Evolutionary conservation across 345 rosid genomes (phyloP).

Genomic region (Sapria himalayana): DNA sequence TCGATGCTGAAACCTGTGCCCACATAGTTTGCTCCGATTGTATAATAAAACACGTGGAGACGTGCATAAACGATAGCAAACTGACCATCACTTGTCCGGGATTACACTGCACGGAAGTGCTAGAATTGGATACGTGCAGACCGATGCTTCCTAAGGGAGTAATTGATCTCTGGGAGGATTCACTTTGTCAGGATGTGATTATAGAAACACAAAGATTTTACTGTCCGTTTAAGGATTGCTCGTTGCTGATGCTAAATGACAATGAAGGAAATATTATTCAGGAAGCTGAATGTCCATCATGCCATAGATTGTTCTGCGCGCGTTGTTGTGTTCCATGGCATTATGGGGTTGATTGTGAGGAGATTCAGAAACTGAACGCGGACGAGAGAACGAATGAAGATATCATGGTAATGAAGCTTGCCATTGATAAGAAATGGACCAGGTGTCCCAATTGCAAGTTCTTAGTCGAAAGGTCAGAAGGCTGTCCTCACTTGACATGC

Average conservation of each 20-base stretch:
- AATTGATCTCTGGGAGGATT: constrained; percentile 34
- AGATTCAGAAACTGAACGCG: constrained; percentile 12
- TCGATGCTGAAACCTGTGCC: constrained; percentile 16
- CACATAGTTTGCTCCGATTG: constrained; percentile 42
- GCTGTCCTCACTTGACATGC: constrained; percentile 28
- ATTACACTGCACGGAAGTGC: constrained; percentile 16
- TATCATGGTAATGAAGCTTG: constrained; percentile 20
- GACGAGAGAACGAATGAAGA: constrained; percentile 26
- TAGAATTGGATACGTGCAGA: constrained; percentile 26
- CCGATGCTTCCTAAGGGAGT: constrained; percentile 21
- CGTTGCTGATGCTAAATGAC: constrained; percentile 25
- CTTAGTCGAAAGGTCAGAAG: constrained; percentile 20
- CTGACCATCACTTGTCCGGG: constrained; percentile 31
- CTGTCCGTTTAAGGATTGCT: constrained; percentile 64
- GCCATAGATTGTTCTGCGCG: constrained; percentile 37
- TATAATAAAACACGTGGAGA: constrained; percentile 20
- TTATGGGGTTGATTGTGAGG: constrained; percentile 15
- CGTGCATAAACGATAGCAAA: constrained; percentile 13
- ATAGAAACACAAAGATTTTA: constrained; percentile 16
- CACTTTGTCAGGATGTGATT: constrained; percentile 23
- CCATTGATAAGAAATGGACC: constrained; percentile 19
- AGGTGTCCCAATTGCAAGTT: constrained; percentile 26
- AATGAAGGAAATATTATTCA: background rate
- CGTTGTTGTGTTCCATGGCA: constrained; percentile 26
- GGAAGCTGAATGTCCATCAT: constrained; percentile 44